Evolutionary conservation across 1,139 yeast species (phyloP), one percentile per base, ranked within the genome.

Genomic region (Nadsonia commutata): DNA sequence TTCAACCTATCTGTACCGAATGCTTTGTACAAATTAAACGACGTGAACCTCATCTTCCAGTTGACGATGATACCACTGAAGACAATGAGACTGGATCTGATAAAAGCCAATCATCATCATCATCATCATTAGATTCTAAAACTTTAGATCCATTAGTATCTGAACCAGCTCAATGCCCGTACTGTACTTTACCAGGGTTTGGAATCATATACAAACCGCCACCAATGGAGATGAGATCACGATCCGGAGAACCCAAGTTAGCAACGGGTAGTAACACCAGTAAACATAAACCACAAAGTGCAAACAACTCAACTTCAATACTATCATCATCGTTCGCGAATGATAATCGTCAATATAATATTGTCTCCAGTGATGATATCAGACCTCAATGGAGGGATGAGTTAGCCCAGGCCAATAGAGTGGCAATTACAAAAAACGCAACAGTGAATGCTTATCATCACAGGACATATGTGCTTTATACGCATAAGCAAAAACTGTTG

Each of bases 21-120:
- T 90, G 98, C 60, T 90, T 90, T 71, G 96, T 88, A 7, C 97
- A 88, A 60, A 86, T 90, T 58, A 86, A 83, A 60, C 71, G 98
- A 47, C 68, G 81, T 21, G 94, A 85, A n/a, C 97, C 98, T 0
- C 97, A 88, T 61, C 84, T 88, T 31, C 95, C 33, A 13, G 16
- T 16, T 6, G 13, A 13, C 33, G 16, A 27, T 27, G 33, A 27
- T 9, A 16, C 5, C 8, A 27, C 96, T 0, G 94, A 84, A 57
- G 93, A 81, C 39, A 49, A 46, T 49, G 43, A 60, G 54, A 42
- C 43, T 36, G 41, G n/a, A n/a, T n/a, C n/a, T n/a, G n/a, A n/a
- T n/a, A n/a, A 40, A 40, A 19, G 36, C 38, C 38, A 36, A 31
- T n/a, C n/a, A n/a, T n/a, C n/a, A 27, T 13, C 51, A 18, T 6